Evolutionary conservation across 345 rosid genomes (phyloP).

Genomic region (Brassica rapa): DNA sequence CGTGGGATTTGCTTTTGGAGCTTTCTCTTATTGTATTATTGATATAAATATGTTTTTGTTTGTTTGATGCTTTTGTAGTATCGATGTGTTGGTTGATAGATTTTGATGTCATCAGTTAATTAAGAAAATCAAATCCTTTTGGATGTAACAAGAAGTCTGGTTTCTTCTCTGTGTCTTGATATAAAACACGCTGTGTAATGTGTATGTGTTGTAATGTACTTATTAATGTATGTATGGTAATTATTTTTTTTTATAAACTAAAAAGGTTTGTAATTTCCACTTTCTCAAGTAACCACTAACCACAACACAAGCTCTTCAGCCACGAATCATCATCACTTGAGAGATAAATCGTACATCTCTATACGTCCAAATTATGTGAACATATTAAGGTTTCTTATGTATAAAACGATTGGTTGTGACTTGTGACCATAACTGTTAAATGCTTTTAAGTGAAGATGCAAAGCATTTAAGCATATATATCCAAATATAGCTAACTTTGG

Average conservation of each 20-base stretch:
- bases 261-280: neutral
- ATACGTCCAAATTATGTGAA: neutral
- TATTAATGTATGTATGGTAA: neutral
- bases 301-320: neutral
- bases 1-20: constrained; percentile 34
- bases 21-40: constrained; percentile 25
- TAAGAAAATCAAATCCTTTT: constrained; percentile 22
- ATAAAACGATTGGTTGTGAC: constrained; percentile 1
- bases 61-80: constrained; percentile 24
- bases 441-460: constrained; percentile 1
- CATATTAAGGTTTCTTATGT: neutral
- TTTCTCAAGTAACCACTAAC: neutral
- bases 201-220: neutral
- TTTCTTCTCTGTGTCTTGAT: constrained; percentile 12
- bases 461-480: constrained; percentile 26
- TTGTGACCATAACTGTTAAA: constrained; percentile 6
- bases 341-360: neutral
- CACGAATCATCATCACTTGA: neutral
- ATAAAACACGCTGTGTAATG: constrained; percentile 3
- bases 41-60: neutral
- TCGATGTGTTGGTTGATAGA: constrained; percentile 23
- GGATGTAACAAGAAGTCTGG: constrained; percentile 24
- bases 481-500: constrained; percentile 34
- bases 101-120: constrained; percentile 29
- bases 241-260: neutral